Evolutionary conservation across 495 filamentous ascomycete genomes (phyloP).

Genomic region (Podospora tetraspora): DNA sequence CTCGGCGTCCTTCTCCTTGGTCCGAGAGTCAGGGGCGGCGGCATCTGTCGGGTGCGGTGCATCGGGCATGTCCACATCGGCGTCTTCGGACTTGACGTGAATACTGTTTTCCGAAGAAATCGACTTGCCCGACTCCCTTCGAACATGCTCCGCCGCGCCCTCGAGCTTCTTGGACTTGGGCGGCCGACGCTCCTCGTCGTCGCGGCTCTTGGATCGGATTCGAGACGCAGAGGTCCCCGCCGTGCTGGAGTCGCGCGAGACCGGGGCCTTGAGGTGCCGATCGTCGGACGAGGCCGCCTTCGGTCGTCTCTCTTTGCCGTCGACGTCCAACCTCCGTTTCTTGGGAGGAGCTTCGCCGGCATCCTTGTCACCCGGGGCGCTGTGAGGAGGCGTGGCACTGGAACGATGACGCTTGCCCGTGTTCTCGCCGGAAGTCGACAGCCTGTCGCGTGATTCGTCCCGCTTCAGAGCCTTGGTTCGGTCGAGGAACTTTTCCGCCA

Average conservation of each 20-base stretch:
- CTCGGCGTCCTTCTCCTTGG: slow-evolving; percentile 46
- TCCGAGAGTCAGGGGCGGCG: slow-evolving; percentile 35
- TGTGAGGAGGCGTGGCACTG: slow-evolving; percentile 63
- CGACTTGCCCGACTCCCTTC: slow-evolving; percentile 37
- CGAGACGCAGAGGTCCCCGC: slow-evolving; percentile 18
- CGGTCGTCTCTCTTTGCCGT: slow-evolving; percentile 39
- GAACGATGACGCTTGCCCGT: slow-evolving; percentile 60
- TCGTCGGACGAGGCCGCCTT: slow-evolving; percentile 39
- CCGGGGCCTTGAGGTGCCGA: slow-evolving; percentile 33
- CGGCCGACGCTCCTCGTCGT: slow-evolving; percentile 37
- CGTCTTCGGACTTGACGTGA: slow-evolving; percentile 44
- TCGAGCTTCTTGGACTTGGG: slow-evolving; percentile 35
- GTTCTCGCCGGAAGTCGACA: slow-evolving; percentile 43
- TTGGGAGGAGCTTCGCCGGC: slow-evolving; percentile 50
- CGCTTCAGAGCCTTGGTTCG: slow-evolving; percentile 47
- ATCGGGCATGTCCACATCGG: slow-evolving; percentile 45
- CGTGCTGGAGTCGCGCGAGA: slow-evolving; percentile 30
- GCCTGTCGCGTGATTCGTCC: slow-evolving; percentile 51
- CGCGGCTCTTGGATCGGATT: slow-evolving; percentile 27
- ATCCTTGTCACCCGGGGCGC: slow-evolving; percentile 48
- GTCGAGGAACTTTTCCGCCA: slow-evolving; percentile 44
- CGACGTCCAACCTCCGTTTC: slow-evolving; percentile 43
- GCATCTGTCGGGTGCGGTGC: slow-evolving; percentile 25
- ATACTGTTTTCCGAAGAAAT: slow-evolving; percentile 40
- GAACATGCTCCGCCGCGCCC: slow-evolving; percentile 27